Evolutionary conservation across 202 grass and related monocot species (phyloP).

Genomic region (Alloteropsis angusta): DNA sequence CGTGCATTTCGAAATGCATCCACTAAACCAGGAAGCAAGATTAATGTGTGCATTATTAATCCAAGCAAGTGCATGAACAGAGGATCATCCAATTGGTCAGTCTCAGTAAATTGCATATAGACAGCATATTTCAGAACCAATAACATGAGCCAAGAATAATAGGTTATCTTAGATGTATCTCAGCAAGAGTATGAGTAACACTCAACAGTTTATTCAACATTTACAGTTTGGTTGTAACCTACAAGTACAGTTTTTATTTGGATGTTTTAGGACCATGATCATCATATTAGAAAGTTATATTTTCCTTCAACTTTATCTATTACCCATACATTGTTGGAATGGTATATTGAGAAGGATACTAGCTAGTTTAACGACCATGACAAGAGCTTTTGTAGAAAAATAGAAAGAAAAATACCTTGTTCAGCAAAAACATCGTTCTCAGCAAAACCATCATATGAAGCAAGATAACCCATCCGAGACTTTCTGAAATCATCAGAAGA

Average conservation of each 20-base stretch:
- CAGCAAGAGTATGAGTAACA: neutral
- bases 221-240: neutral
- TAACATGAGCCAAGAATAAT: neutral
- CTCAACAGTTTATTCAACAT: neutral
- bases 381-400: neutral
- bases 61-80: constrained; percentile 7
- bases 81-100: neutral
- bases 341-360: constrained; percentile 1
- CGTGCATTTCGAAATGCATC: neutral
- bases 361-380: neutral
- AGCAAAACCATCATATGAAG: constrained; percentile 66
- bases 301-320: neutral
- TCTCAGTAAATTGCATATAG: neutral
- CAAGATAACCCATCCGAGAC: constrained; percentile 72
- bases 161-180: neutral
- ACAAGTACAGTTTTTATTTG: neutral
- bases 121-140: neutral
- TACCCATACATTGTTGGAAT: neutral
- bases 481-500: constrained; percentile 75
- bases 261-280: neutral
- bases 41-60: constrained; percentile 5
- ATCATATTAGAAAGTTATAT: constrained; percentile 1
- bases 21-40: neutral
- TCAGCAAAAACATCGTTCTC: constrained; percentile 69
- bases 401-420: constrained; percentile 51